Evolutionary conservation across 1,139 yeast genomes (phyloP).

Genomic region (Lodderomyces theae): DNA sequence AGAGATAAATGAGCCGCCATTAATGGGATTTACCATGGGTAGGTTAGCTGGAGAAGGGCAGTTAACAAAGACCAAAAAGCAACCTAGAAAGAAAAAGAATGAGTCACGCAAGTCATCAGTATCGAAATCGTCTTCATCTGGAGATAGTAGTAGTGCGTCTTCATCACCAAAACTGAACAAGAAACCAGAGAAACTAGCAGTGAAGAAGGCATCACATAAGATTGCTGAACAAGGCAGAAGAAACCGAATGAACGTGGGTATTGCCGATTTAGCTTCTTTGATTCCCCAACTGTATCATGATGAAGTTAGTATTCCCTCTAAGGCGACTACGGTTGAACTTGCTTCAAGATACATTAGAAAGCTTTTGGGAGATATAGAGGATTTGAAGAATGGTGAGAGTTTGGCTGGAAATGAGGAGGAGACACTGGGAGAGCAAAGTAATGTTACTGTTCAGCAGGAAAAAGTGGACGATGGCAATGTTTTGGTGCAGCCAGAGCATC

Average conservation of each 20-base stretch:
- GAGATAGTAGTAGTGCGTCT: conserved; percentile 18
- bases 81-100: conserved; percentile 4
- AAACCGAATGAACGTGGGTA: conserved; percentile 85
- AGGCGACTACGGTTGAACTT: conserved; percentile 92
- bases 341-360: conserved; percentile 69
- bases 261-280: conserved; percentile 66
- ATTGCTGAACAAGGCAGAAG: conserved; percentile 95
- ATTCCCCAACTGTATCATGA: conserved; percentile 65
- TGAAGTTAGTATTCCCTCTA: conserved; percentile 65
- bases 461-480: background rate
- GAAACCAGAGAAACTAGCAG: conserved; percentile 29
- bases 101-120: conserved; percentile 7
- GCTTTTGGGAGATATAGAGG: conserved; percentile 23
- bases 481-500: background rate
- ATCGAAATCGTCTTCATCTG: conserved; percentile 18
- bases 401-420: background rate
- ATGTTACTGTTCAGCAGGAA: no score
- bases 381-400: conserved; percentile 6
- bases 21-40: conserved; percentile 53
- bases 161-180: conserved; percentile 20
- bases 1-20: conserved; percentile 19
- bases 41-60: conserved; percentile 38
- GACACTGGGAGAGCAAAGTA: background rate
- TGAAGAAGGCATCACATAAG: conserved; percentile 80
- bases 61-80: conserved; percentile 2